Evolutionary conservation across 345 rosid species (phyloP).

Genomic region (Gossypium mustelinum): DNA sequence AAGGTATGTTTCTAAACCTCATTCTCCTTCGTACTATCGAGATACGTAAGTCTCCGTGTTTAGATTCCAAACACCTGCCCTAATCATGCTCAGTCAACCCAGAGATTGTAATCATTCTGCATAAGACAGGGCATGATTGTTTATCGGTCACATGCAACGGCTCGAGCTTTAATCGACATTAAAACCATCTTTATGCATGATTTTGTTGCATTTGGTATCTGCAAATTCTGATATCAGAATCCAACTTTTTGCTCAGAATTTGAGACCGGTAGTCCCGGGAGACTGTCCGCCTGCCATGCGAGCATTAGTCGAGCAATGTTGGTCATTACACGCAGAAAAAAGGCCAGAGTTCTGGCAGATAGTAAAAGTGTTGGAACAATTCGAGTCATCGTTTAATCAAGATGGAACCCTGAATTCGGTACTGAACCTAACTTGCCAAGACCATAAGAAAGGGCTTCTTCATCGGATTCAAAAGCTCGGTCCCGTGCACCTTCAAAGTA

Average conservation of each 20-base stretch:
- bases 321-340: slow-evolving; percentile 81
- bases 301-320: slow-evolving; percentile 89
- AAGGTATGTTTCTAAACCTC: slow-evolving; percentile 45
- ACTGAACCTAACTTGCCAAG: slow-evolving; percentile 42
- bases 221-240: neutral
- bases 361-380: slow-evolving; percentile 87
- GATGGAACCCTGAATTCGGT: slow-evolving; percentile 66
- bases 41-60: neutral
- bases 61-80: neutral
- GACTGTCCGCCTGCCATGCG: slow-evolving; percentile 67
- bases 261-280: neutral
- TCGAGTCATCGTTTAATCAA: slow-evolving; percentile 48
- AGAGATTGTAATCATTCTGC: neutral
- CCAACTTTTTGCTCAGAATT: neutral
- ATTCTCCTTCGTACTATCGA: neutral
- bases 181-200: neutral
- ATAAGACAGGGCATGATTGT: neutral
- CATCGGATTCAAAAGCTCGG: slow-evolving; percentile 92
- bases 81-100: neutral
- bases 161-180: neutral
- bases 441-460: slow-evolving; percentile 72
- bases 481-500: slow-evolving; percentile 37
- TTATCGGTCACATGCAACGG: neutral
- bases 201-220: neutral
- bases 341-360: slow-evolving; percentile 97